phyloP scores from a whole-genome alignment of 2,329 filamentous ascomycete genomes.

The Penicillium aurantiogriseum region DNA sequence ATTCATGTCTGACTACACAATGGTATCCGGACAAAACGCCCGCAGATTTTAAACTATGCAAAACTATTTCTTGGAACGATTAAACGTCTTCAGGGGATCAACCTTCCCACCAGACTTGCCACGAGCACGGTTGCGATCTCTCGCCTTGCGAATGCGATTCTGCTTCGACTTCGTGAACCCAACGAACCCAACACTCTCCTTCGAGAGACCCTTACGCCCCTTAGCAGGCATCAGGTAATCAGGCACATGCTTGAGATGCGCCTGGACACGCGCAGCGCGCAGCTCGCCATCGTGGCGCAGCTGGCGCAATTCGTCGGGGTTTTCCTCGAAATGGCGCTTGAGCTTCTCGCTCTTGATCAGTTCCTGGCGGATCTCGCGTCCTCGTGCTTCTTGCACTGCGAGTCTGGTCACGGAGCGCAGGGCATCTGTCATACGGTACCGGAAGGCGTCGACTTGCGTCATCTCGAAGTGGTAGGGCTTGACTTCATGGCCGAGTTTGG shows the following conservation, averaged over 20 bases:
- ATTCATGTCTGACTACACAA: conserved; percentile 14
- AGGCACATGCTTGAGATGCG: conserved; percentile 89
- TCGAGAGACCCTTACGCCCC: conserved; percentile 66
- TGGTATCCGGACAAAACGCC: conserved; percentile 13
- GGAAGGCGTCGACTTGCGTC: conserved; percentile 87
- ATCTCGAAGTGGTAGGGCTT: conserved; percentile 94
- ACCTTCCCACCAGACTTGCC: conserved; percentile 57
- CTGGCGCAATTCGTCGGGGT: conserved; percentile 82
- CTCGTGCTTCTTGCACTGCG: conserved; percentile 83
- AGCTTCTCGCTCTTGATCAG: conserved; percentile 91
- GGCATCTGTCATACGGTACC: conserved; percentile 92
- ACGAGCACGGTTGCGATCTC: conserved; percentile 44
- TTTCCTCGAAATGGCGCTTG: conserved; percentile 94
- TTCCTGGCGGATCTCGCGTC: conserved; percentile 83
- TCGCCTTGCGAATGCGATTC: conserved; percentile 53
- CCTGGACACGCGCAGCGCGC: conserved; percentile 76
- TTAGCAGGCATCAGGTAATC: conserved; percentile 85
- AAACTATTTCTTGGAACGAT: conserved; percentile 48
- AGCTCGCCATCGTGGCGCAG: conserved; percentile 88
- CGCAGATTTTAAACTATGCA: conserved; percentile 8
- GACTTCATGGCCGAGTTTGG: conserved; percentile 73
- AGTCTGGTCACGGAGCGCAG: conserved; percentile 85
- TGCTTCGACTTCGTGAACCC: conserved; percentile 55
- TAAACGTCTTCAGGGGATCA: conserved; percentile 89
- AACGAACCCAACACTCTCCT: conserved; percentile 72